A percentile compares a stretch with the other conserved stretches of the same genome.
These are phyloP conservation scores for Samsoniella hepiali DNA, from an alignment of 2,329 filamentous ascomycete species.

Conservation along the genomic window DNA sequence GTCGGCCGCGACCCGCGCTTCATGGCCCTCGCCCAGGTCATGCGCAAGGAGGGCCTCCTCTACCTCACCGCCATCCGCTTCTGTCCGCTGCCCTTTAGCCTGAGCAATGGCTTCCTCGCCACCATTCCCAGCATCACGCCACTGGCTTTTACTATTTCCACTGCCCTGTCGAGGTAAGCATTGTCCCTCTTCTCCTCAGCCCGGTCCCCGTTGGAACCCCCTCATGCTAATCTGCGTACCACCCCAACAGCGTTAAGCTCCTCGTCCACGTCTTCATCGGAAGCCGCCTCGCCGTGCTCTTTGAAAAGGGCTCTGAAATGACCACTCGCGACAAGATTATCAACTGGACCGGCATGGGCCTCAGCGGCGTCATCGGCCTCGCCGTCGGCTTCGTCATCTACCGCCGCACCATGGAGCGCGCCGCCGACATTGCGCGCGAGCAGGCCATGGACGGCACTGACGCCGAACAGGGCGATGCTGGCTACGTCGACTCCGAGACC, in stretches of 20 bases:
- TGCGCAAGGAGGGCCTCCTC: constrained; percentile 86
- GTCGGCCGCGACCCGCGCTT: constrained; percentile 84
- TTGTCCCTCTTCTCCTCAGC: not conserved
- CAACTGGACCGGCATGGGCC: constrained; percentile 77
- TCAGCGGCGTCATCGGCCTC: constrained; percentile 69
- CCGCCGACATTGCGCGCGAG: constrained; percentile 53
- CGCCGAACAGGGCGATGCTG: constrained; percentile 33
- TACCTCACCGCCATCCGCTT: constrained; percentile 88
- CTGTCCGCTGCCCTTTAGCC: constrained; percentile 86
- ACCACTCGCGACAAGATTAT: constrained; percentile 70
- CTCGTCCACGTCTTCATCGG: constrained; percentile 93
- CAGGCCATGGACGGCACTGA: constrained; percentile 30
- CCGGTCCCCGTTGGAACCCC: not conserved
- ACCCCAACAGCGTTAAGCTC: constrained; percentile 65
- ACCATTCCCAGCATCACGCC: constrained; percentile 88
- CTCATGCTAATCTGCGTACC: not conserved
- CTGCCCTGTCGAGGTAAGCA: constrained; percentile 63
- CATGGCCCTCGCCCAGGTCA: constrained; percentile 78
- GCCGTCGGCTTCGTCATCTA: constrained; percentile 85
- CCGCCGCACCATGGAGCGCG: constrained; percentile 61
- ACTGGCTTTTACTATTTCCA: constrained; percentile 73
- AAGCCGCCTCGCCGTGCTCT: constrained; percentile 73
- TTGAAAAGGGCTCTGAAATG: constrained; percentile 83
- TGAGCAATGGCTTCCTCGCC: constrained; percentile 90
- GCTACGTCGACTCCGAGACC: constrained; percentile 45